phyloP scores from a whole-genome alignment of 2,329 filamentous ascomycete species.

The Cercospora brassicicola region DNA sequence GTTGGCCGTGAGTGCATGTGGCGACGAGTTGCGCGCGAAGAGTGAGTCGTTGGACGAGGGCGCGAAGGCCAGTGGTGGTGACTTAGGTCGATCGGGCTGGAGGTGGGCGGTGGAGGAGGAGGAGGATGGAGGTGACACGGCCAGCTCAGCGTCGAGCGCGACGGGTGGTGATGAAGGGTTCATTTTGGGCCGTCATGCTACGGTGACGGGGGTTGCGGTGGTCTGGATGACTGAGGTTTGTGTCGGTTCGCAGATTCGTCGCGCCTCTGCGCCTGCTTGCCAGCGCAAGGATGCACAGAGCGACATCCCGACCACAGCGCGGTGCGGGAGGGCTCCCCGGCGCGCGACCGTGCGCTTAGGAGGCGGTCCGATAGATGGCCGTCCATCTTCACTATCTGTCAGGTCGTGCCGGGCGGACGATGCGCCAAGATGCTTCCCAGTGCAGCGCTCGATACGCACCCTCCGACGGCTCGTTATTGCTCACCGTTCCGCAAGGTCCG shows the following conservation, averaged over 20 bases:
- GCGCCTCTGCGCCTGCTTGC: not conserved
- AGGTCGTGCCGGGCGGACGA: no score
- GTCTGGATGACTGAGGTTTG: not conserved
- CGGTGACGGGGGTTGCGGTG: not conserved
- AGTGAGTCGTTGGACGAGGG: conserved; percentile 40
- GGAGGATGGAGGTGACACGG: conserved; percentile 3
- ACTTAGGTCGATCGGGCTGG: conserved; percentile 30
- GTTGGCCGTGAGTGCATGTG: conserved; percentile 9
- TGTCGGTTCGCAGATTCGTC: not conserved
- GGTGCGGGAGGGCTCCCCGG: not conserved
- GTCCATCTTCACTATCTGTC: not conserved
- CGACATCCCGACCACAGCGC: not conserved
- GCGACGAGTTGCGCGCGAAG: conserved; percentile 26
- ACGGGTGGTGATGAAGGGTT: conserved; percentile 7
- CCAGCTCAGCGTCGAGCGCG: conserved; percentile 1
- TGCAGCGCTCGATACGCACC: no score
- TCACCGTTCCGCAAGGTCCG: not conserved
- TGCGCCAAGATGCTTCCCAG: no score
- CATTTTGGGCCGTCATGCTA: conserved; percentile 11
- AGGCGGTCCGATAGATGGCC: not conserved
- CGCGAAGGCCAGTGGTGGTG: conserved; percentile 40
- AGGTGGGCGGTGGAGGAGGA: conserved; percentile 7
- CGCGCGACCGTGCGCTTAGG: not conserved
- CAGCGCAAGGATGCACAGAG: not conserved
- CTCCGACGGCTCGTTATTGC: no score